Evolutionary conservation across 305 asterid species (phyloP).

Genomic region (Fraxinus paxiana): DNA sequence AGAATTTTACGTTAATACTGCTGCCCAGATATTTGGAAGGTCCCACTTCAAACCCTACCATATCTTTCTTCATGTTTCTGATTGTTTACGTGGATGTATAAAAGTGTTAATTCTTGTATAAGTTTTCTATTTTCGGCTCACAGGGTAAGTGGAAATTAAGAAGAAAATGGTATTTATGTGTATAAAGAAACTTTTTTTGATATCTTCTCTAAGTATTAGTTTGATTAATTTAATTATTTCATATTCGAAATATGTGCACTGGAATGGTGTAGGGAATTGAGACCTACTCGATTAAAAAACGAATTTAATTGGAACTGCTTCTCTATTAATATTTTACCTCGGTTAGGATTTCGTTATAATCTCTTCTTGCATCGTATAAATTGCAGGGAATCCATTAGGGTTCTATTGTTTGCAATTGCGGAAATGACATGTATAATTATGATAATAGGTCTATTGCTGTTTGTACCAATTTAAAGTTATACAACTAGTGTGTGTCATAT

Average conservation of each 20-base stretch:
- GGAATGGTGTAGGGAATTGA: not conserved
- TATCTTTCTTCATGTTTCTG: not conserved
- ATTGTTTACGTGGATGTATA: not conserved
- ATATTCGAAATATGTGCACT: not conserved
- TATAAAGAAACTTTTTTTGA: not conserved
- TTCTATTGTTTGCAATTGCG: not conserved
- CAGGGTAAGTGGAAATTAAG: not conserved
- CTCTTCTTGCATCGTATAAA: not conserved
- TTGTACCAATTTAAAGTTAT: not conserved
- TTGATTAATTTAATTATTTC: not conserved
- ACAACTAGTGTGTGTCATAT: not conserved
- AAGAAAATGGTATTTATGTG: not conserved
- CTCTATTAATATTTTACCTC: not conserved
- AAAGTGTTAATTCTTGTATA: not conserved
- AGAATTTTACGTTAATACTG: conserved; percentile 60
- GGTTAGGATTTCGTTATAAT: not conserved
- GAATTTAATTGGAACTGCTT: not conserved
- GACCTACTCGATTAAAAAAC: not conserved
- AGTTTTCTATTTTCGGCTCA: not conserved
- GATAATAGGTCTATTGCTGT: not conserved
- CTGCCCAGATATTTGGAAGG: conserved; percentile 91
- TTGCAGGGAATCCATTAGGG: not conserved
- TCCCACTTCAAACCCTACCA: not conserved
- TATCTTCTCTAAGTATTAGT: not conserved
- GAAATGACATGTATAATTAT: not conserved